These are phyloP conservation scores for Termitomyces sp. DNA, from an alignment of 768 basidiomycete species.

Conservation along the genomic window DNA sequence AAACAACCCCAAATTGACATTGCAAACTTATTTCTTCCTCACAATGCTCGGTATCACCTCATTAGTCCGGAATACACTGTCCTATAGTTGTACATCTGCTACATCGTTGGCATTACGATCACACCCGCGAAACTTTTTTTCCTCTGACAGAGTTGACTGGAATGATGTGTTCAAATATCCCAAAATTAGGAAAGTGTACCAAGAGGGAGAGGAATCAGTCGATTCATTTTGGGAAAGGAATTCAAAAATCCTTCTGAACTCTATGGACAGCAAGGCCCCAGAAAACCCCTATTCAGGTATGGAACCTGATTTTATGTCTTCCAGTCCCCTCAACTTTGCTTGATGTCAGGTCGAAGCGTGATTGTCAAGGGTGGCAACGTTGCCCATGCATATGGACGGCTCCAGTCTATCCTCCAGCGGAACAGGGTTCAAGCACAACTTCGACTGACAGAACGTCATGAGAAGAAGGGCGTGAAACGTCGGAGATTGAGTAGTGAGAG, in stretches of 20 bases:
- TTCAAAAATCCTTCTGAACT: constrained; percentile 20
- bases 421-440: constrained; percentile 55
- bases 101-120: constrained; percentile 2
- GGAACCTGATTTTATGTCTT: background rate
- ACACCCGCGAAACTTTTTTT: constrained; percentile 7
- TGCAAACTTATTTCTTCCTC: background rate
- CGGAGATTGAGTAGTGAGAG: constrained; percentile 69
- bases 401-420: constrained; percentile 44
- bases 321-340: background rate
- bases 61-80: constrained; percentile 4
- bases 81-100: background rate
- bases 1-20: constrained; percentile 11
- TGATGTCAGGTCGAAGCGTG: constrained; percentile 55
- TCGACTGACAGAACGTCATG: constrained; percentile 54
- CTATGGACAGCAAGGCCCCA: constrained; percentile 23
- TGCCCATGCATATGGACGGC: constrained; percentile 37
- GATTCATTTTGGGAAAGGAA: constrained; percentile 36
- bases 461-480: constrained; percentile 79
- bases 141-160: too few species aligned
- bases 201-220: background rate
- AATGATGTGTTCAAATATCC: background rate
- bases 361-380: constrained; percentile 38
- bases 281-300: constrained; percentile 51
- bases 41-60: constrained; percentile 10
- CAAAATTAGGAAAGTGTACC: background rate